Evolutionary conservation across 805 yeast genomes (phyloP).

Genomic region (Candida ponderosae): DNA sequence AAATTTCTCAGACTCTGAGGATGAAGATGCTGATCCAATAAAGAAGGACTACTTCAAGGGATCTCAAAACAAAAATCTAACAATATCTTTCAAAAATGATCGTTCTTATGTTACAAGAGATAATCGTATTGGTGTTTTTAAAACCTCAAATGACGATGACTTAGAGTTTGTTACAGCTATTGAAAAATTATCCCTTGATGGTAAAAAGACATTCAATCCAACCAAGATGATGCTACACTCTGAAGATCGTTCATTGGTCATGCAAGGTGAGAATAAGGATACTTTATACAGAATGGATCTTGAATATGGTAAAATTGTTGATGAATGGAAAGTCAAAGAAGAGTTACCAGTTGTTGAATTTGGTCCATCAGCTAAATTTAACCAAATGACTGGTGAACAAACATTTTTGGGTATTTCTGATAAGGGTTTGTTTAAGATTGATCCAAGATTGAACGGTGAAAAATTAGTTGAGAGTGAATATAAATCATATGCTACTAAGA

Average conservation of each 20-base stretch:
- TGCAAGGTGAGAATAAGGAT: slow-evolving; percentile 45
- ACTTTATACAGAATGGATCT: slow-evolving; percentile 69
- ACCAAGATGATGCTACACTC: slow-evolving; percentile 67
- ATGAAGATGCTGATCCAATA: slow-evolving; percentile 26
- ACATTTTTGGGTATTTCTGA: slow-evolving; percentile 65
- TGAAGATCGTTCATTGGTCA: slow-evolving; percentile 59
- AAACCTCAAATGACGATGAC: slow-evolving; percentile 39
- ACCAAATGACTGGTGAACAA: slow-evolving; percentile 66
- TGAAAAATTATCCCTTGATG: slow-evolving; percentile 44
- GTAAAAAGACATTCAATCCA: slow-evolving; percentile 43
- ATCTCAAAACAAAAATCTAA: slow-evolving; percentile 54
- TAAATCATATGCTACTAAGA: slow-evolving; percentile 48
- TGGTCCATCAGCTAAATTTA: slow-evolving; percentile 67
- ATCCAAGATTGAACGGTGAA: slow-evolving; percentile 60
- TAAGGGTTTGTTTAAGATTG: slow-evolving; percentile 64
- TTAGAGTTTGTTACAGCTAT: slow-evolving; percentile 65
- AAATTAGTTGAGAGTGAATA: slow-evolving; percentile 52
- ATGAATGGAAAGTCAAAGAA: slow-evolving; percentile 65
- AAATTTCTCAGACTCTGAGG: slow-evolving; percentile 25
- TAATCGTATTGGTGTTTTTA: slow-evolving; percentile 73
- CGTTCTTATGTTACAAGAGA: slow-evolving; percentile 78
- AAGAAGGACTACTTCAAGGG: slow-evolving; percentile 17
- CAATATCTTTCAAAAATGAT: slow-evolving; percentile 63
- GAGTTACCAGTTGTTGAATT: slow-evolving; percentile 43
- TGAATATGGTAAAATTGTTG: slow-evolving; percentile 73